Evolutionary conservation across 1,284 basidiomycete genomes (phyloP).

Genomic region (Ustilago cynodontis): DNA sequence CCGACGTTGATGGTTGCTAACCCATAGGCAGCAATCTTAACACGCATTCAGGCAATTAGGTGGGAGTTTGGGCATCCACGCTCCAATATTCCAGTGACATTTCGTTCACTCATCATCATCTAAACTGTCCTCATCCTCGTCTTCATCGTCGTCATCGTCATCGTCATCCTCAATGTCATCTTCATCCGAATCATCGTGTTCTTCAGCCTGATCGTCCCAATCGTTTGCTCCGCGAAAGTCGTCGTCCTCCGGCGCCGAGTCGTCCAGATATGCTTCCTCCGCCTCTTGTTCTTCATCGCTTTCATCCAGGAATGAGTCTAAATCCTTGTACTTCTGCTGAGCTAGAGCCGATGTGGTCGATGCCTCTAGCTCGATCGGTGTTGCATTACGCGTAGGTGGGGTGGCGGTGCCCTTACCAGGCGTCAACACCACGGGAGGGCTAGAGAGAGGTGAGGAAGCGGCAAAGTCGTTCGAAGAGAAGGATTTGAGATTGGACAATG

Average conservation of each 20-base stretch:
- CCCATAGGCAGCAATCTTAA: background rate
- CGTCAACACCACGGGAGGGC: constrained; percentile 22
- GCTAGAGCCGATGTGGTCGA: constrained; percentile 12
- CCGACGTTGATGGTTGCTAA: background rate
- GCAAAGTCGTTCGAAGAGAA: constrained; percentile 42
- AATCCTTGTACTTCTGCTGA: constrained; percentile 56
- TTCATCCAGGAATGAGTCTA: constrained; percentile 65
- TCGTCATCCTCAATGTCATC: constrained; percentile 31
- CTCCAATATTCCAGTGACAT: too few species aligned
- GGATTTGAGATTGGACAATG: constrained; percentile 40
- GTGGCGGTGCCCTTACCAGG: constrained; percentile 16
- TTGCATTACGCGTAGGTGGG: constrained; percentile 17
- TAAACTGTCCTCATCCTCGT: constrained; percentile 25
- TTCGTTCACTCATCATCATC: constrained; percentile 23
- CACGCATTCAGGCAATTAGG: too few species aligned
- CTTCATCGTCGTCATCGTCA: constrained; percentile 11
- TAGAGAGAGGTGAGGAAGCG: background rate
- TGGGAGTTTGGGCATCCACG: too few species aligned
- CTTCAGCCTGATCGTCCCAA: constrained; percentile 22
- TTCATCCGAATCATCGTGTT: constrained; percentile 21
- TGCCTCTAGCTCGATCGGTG: constrained; percentile 42
- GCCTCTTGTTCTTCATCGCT: constrained; percentile 55
- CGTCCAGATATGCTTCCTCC: constrained; percentile 36
- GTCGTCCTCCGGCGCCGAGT: constrained; percentile 58
- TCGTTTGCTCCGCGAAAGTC: constrained; percentile 38